Conservation (phyloP, 2,329 filamentous ascomycete species). For the Chaetomium sp. region DNA sequence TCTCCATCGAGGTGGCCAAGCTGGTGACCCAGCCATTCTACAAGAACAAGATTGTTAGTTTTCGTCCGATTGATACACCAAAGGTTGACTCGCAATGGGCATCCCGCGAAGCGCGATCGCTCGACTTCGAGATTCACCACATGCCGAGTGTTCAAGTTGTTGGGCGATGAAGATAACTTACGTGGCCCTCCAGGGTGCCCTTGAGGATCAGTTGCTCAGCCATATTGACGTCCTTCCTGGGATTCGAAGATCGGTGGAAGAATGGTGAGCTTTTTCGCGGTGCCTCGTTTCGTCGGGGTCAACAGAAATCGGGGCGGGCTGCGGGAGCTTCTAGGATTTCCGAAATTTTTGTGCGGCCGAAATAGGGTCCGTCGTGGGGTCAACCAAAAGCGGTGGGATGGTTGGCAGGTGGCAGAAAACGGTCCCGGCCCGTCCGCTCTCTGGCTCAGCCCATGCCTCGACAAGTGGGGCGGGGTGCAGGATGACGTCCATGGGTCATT, state of each 20-base stretch:
- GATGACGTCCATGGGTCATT: no score
- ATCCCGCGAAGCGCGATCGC: neutral
- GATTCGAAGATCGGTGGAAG: constrained; percentile 37
- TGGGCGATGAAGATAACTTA: constrained; percentile 39
- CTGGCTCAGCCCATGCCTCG: neutral
- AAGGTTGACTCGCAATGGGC: neutral
- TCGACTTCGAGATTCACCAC: constrained; percentile 13
- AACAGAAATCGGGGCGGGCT: constrained; percentile 28
- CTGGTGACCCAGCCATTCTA: constrained; percentile 97
- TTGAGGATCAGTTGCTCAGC: constrained; percentile 93
- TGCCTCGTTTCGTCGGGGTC: constrained; percentile 24
- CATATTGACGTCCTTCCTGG: constrained; percentile 50
- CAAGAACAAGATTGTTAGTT: constrained; percentile 25
- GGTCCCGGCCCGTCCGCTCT: neutral
- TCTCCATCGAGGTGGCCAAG: constrained; percentile 97
- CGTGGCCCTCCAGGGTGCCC: constrained; percentile 96
- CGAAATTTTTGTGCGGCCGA: constrained; percentile 48
- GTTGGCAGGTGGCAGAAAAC: constrained; percentile 12
- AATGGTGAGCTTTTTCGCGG: constrained; percentile 27
- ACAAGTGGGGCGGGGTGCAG: neutral
- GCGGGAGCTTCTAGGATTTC: constrained; percentile 30
- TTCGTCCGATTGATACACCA: neutral
- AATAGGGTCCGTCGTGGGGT: constrained; percentile 40
- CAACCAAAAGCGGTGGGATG: constrained; percentile 9
- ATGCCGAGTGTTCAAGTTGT: no score